Base-by-base conservation (phyloP, 2,329 filamentous ascomycete genomes). In the Apiospora rasikravindrae region DNA sequence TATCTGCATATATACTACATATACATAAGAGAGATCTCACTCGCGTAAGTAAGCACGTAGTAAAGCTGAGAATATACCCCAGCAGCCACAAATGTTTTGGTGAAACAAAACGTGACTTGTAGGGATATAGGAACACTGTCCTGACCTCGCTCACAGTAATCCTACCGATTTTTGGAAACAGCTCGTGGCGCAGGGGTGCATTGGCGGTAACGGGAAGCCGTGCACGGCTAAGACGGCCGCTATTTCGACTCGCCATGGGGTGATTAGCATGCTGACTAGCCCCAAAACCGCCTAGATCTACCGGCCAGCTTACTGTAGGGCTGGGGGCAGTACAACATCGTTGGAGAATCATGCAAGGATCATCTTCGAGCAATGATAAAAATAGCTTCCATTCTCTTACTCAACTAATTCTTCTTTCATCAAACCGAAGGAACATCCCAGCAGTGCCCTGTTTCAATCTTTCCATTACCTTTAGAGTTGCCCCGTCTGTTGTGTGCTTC, bases 191-290 rank as follows among this genome's bases (percentile, higher is more conserved):
- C 51, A 57, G 4, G 14, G 26, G 51, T 26, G 51, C 51, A 29
- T 57, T 57, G 10, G 57, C 33, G 33, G 16, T 29, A 61, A 33
- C 16, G 5, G 29, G 53, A 61, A 61, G 53, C 53, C 33, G 29
- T 37, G 53, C 29, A 61, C 53, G 53, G 53, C 53, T 61, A 16
- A 33, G 53, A 37, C 53, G 53, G 57, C 57, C 33, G 19, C 57
- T 64, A 64, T 40, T 64, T 40, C 57, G 22, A n/a, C 33, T 64
- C 33, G 24, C 57, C 16, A 64, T 40, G 57, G 57, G 29, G 19
- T 24, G 57, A 61, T 64, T 37, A 22, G 57, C 57, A 37, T 64
- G 57, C 57, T 40, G 33, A 40, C 57, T 64, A 64, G 57, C 57
- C 57, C 57, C 29, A n/a, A 37, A 64, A 37, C 33, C 57, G 33